These are phyloP conservation scores for Penicillium sp. DNA, from an alignment of 2,329 filamentous ascomycete species.

Conservation along the genomic window DNA sequence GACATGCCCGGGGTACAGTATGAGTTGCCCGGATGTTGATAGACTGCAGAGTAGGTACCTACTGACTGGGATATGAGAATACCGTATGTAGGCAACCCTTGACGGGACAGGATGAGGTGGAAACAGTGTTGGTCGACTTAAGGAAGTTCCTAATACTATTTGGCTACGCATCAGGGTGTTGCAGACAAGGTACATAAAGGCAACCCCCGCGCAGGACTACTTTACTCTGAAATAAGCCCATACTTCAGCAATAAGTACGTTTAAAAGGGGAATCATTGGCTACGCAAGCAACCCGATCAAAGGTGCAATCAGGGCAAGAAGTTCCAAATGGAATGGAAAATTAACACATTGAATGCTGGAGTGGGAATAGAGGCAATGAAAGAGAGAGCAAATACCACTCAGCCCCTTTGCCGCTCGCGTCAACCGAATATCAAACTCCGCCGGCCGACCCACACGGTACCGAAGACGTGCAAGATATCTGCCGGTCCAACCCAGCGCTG, in stretches of 20 bases:
- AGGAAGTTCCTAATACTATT: background rate
- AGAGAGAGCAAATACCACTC: constrained; percentile 43
- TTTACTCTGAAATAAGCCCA: background rate
- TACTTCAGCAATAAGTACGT: background rate
- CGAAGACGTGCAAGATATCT: constrained; percentile 36
- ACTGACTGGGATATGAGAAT: too few relatives aligned
- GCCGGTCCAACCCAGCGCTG: constrained; percentile 38
- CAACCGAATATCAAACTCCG: constrained; percentile 45
- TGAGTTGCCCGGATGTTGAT: too few relatives aligned
- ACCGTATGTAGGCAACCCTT: too few relatives aligned
- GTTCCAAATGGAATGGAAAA: constrained; percentile 24
- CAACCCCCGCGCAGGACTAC: background rate
- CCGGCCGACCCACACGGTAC: constrained; percentile 39
- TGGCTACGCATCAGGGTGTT: background rate
- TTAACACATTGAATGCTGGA: constrained; percentile 41
- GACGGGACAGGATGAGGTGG: too few relatives aligned
- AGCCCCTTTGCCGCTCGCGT: constrained; percentile 39
- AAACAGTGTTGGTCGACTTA: too few relatives aligned
- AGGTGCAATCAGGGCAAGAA: constrained; percentile 5
- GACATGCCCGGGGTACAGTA: background rate
- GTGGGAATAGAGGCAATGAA: constrained; percentile 42
- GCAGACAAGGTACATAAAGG: background rate
- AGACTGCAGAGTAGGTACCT: too few relatives aligned
- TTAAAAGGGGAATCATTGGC: constrained; percentile 12
- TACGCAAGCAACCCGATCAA: constrained; percentile 11